phyloP scores from a whole-genome alignment of 345 rosid species.

The Brassica rapa region DNA sequence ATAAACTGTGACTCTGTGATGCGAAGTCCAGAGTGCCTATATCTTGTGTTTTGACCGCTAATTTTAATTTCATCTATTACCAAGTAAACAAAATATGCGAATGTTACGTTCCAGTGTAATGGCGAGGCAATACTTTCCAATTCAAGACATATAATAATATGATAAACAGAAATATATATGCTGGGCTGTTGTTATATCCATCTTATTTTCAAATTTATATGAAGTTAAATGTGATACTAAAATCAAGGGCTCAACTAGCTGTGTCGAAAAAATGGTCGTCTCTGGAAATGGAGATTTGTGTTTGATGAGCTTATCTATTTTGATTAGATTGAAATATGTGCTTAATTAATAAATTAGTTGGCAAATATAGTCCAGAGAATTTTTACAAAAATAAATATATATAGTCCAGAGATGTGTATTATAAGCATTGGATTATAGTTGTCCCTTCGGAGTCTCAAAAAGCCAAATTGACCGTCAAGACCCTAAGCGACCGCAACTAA shows the following conservation, averaged over 20 bases:
- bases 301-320: slow-evolving; percentile 10
- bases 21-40: not conserved
- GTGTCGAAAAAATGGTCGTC: slow-evolving; percentile 4
- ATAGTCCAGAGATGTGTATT: not conserved
- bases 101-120: slow-evolving; percentile 28
- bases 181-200: slow-evolving; percentile 1
- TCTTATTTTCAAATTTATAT: not conserved
- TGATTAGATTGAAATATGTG: slow-evolving; percentile 19
- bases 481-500: not conserved
- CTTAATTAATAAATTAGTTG: slow-evolving; percentile 16
- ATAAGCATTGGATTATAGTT: not conserved
- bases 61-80: not conserved
- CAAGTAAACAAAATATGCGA: slow-evolving; percentile 16
- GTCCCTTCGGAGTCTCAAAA: slow-evolving; percentile 29
- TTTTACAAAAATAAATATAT: no score
- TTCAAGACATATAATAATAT: not conserved
- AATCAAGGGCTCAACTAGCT: slow-evolving; percentile 14
- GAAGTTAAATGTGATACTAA: not conserved
- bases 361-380: slow-evolving; percentile 1
- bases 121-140: slow-evolving; percentile 16
- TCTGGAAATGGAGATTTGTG: slow-evolving; percentile 1
- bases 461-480: not conserved
- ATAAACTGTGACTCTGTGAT: not conserved
- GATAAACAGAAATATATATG: not conserved
- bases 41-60: not conserved